phyloP scores from a whole-genome alignment of 2,329 filamentous ascomycete genomes.

The Aspergillus puulaauensis region DNA sequence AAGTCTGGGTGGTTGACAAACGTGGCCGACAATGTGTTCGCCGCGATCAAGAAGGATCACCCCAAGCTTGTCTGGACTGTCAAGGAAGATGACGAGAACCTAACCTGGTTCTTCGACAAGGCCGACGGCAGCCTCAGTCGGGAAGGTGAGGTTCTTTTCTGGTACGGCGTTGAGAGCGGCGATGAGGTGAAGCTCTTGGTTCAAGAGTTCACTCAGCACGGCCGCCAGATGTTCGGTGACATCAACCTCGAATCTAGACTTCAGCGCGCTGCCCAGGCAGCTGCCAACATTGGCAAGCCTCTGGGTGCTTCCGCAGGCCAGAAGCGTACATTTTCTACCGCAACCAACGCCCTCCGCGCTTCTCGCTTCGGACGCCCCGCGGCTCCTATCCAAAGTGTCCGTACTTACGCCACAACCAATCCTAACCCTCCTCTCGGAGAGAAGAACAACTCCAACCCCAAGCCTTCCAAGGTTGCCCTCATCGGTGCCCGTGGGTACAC shows the following conservation, averaged over 20 bases:
- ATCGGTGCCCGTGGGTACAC: constrained; percentile 95
- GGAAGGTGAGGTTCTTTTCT: constrained; percentile 89
- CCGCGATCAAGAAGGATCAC: constrained; percentile 89
- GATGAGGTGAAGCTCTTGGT: constrained; percentile 81
- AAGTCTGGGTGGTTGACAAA: constrained; percentile 94
- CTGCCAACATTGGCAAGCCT: constrained; percentile 55
- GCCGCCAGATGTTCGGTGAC: constrained; percentile 83
- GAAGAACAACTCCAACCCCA: constrained; percentile 81
- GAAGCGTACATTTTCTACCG: constrained; percentile 67
- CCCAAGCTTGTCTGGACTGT: constrained; percentile 95
- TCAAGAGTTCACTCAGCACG: constrained; percentile 78
- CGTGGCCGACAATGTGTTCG: constrained; percentile 91
- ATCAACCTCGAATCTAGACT: constrained; percentile 86
- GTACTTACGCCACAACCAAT: constrained; percentile 56
- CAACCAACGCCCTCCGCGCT: constrained; percentile 40
- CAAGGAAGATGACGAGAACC: constrained; percentile 90
- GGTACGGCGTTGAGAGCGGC: constrained; percentile 83
- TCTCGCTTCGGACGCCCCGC: constrained; percentile 30
- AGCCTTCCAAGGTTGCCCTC: constrained; percentile 76
- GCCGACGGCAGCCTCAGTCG: constrained; percentile 86
- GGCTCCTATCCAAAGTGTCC: constrained; percentile 31
- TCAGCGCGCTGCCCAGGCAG: constrained; percentile 71
- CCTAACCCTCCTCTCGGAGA: constrained; percentile 86
- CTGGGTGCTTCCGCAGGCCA: constrained; percentile 55
- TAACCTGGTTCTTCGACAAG: constrained; percentile 98